These are phyloP conservation scores for Candida boleticola DNA, from an alignment of 805 yeast genomes.

Conservation along the genomic window DNA sequence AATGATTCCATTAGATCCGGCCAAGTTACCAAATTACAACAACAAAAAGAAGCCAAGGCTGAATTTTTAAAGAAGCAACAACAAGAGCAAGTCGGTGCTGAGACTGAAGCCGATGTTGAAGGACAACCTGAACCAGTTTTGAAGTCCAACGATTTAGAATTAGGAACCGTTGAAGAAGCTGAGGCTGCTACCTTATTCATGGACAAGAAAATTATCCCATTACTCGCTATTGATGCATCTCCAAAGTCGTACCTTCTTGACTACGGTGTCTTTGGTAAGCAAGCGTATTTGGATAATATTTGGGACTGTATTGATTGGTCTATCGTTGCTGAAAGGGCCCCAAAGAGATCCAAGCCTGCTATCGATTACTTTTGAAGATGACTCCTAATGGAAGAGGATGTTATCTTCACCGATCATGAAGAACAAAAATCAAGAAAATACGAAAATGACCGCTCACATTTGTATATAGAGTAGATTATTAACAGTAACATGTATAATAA, in stretches of 20 bases:
- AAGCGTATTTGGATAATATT: conserved; percentile 39
- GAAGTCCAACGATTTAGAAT: conserved; percentile 16
- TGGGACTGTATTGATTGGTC: conserved; percentile 48
- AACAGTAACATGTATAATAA: no score
- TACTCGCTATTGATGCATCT: conserved; percentile 69
- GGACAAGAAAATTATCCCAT: conserved; percentile 49
- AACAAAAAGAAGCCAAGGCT: conserved; percentile 30
- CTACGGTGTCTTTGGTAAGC: conserved; percentile 66
- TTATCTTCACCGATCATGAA: no score
- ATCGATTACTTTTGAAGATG: conserved; percentile 15
- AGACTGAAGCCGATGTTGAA: conserved; percentile 4
- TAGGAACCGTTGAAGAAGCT: conserved; percentile 43
- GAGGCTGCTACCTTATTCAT: conserved; percentile 33
- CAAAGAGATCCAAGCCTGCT: conserved; percentile 23
- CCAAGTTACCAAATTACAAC: conserved; percentile 44
- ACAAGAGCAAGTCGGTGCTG: conserved; percentile 19
- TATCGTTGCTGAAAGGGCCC: conserved; percentile 37
- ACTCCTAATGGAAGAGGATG: no score
- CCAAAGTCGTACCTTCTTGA: conserved; percentile 69
- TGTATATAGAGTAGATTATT: conserved; percentile 11
- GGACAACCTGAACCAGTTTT: not conserved
- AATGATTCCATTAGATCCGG: conserved; percentile 56
- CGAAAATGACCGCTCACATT: no score
- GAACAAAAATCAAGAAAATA: no score
- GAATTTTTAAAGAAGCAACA: conserved; percentile 24